Conservation (phyloP, 352 stramenopile species). For the Phytophthora idaei region DNA sequence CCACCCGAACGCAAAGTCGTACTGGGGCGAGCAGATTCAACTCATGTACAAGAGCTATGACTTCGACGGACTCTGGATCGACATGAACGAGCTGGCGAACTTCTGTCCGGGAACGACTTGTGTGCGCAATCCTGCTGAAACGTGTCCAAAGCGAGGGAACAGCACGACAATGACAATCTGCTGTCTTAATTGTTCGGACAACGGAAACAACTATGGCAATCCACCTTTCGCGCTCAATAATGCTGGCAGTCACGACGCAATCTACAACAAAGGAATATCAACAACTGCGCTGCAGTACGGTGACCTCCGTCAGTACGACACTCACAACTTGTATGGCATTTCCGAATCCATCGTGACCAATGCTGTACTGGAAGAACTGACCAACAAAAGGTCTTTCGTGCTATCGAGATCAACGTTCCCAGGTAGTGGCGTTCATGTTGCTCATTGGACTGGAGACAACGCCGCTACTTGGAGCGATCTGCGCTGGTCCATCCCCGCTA, state of each 20-base stretch:
- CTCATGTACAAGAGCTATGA: slow-evolving; percentile 52
- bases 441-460: slow-evolving; percentile 88
- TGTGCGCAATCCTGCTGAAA: slow-evolving; percentile 34
- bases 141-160: slow-evolving; percentile 42
- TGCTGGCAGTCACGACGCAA: slow-evolving; percentile 33
- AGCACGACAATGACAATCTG: slow-evolving; percentile 50
- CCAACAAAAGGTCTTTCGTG: slow-evolving; percentile 68
- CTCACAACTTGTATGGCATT: slow-evolving; percentile 84
- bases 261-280: slow-evolving; percentile 72
- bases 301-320: slow-evolving; percentile 70
- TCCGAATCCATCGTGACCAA: slow-evolving; percentile 76
- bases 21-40: slow-evolving; percentile 76
- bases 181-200: slow-evolving; percentile 42
- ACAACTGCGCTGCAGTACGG: slow-evolving; percentile 59
- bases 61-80: slow-evolving; percentile 85
- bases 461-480: slow-evolving; percentile 79
- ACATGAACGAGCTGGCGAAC: slow-evolving; percentile 90
- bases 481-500: slow-evolving; percentile 65
- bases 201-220: slow-evolving; percentile 59
- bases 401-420: slow-evolving; percentile 78
- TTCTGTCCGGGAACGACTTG: slow-evolving; percentile 63
- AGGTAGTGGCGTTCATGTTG: slow-evolving; percentile 56
- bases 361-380: slow-evolving; percentile 49
- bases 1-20: slow-evolving; percentile 61
- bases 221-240: slow-evolving; percentile 71